A percentile compares a stretch with the other conserved stretches of the same genome.
Conservation (phyloP, 1,284 basidiomycete species). For the Tilletia walkeri region DNA sequence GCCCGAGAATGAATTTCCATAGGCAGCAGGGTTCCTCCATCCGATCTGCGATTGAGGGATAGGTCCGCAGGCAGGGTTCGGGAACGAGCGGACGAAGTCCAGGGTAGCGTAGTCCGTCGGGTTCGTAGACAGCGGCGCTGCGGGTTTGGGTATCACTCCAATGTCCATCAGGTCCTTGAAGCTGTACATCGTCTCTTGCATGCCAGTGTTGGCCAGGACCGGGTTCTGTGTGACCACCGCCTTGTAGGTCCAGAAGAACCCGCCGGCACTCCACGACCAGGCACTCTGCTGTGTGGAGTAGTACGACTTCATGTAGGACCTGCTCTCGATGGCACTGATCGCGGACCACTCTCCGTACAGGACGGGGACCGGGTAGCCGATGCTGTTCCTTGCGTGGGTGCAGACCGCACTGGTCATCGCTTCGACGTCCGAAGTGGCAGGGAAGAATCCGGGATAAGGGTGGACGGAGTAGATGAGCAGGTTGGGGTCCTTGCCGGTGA, state of each 20-base stretch:
- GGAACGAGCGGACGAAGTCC: not conserved
- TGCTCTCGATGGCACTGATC: constrained; percentile 32
- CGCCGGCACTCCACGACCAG: constrained; percentile 51
- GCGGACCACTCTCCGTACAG: constrained; percentile 48
- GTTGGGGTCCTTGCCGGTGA: constrained; percentile 34
- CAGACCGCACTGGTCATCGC: constrained; percentile 38
- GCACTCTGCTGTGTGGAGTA: constrained; percentile 43
- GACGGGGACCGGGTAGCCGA: constrained; percentile 36
- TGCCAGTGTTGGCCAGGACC: constrained; percentile 26
- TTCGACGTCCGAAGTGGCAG: constrained; percentile 23
- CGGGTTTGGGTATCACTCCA: constrained; percentile 34
- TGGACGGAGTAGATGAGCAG: constrained; percentile 48
- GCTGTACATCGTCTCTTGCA: constrained; percentile 36
- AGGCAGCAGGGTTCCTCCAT: not conserved
- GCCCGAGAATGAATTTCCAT: constrained; percentile 6
- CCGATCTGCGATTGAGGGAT: constrained; percentile 10
- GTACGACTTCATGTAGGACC: constrained; percentile 29
- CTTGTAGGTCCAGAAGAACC: constrained; percentile 52
- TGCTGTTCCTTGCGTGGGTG: constrained; percentile 30
- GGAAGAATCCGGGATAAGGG: constrained; percentile 52
- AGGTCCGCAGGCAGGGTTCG: not conserved
- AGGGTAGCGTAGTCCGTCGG: constrained; percentile 1
- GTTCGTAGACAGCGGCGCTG: constrained; percentile 7
- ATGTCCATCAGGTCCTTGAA: constrained; percentile 33
- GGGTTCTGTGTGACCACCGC: constrained; percentile 29